Base-by-base conservation (phyloP, 169 alveolate species). In the Ichthyophthirius multifiliis region DNA sequence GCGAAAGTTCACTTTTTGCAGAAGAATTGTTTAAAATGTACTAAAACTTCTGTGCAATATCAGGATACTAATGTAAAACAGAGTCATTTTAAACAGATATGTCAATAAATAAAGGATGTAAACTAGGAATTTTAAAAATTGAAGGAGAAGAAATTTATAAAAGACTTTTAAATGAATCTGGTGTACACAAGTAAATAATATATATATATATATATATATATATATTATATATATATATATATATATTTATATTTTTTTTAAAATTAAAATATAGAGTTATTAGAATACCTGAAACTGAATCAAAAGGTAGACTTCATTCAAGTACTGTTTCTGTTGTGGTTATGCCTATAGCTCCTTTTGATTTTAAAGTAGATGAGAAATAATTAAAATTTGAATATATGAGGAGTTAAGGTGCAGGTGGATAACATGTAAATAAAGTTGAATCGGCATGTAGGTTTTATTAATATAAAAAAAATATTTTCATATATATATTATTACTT, bases 401-500 rank as follows among this genome's bases (percentile, higher is more conserved):
- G 98, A 86, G 98, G 37, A 93, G 98, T 15, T 89, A 96, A 34
- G 99, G 99, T 4, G 97, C 97, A 31, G 99, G 99, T 27, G 99
- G 99, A 12, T 96, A 97, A 83, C 97, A 96, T 88, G 99, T 97
- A 10, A 97, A 97, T 88, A 97, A 92, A 74, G 96, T 97, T 41
- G 99, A 96, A 75, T 94, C 98, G 5, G 99, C 99, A 7, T 80
- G 86, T 63, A 80, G 77, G 77, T 67, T n/a, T 41, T 41, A 41
- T 41, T n/a, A 45, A 6, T n/a, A n/a, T n/a, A n/a, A n/a, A n/a
- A n/a, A n/a, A 55, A 27, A 20, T 55, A 20, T 10, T n/a, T 45
- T 45, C 13, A 45, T 45, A n/a, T 5, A 6, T 45, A n/a, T 45
- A 45, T 6, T 4, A 45, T 45, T 6, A 27, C 18, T n/a, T 4